Evolutionary conservation across 1,139 yeast species (phyloP).

Genomic region (Wickerhamomyces sp.): DNA sequence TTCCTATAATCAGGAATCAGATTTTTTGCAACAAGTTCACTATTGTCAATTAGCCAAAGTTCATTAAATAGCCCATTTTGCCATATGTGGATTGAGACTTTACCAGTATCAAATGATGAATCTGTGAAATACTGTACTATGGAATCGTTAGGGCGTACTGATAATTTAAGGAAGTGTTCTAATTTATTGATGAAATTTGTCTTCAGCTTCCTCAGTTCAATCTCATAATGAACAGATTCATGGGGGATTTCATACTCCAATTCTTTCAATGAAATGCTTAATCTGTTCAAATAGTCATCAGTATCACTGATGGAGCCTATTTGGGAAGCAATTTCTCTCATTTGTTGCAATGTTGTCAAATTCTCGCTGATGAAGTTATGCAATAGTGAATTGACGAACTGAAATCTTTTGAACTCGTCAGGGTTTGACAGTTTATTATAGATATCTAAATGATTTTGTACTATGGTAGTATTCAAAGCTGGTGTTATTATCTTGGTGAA

Average conservation of each 20-base stretch:
- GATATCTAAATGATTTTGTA: slow-evolving; percentile 15
- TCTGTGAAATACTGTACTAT: neutral
- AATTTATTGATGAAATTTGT: slow-evolving; percentile 14
- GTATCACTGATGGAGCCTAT: slow-evolving; percentile 4
- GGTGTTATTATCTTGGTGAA: slow-evolving; percentile 14
- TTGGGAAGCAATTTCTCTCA: slow-evolving; percentile 8
- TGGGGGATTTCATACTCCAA: neutral
- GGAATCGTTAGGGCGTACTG: slow-evolving; percentile 10
- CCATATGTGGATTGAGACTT: neutral
- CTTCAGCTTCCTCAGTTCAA: slow-evolving; percentile 18
- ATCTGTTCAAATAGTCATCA: slow-evolving; percentile 10
- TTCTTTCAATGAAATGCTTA: slow-evolving; percentile 10
- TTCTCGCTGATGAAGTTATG: slow-evolving; percentile 9
- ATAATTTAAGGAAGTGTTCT: slow-evolving; percentile 16
- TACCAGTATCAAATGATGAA: neutral
- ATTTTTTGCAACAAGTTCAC: slow-evolving; percentile 13
- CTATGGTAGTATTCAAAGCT: slow-evolving; percentile 3
- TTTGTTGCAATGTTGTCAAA: slow-evolving; percentile 5
- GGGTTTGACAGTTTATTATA: slow-evolving; percentile 20
- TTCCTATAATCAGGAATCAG: slow-evolving; percentile 21
- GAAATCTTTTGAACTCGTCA: slow-evolving; percentile 20
- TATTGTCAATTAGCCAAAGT: slow-evolving; percentile 17
- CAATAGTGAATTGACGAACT: slow-evolving; percentile 19
- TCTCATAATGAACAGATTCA: slow-evolving; percentile 14
- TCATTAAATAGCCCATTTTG: slow-evolving; percentile 17